Evolutionary conservation across 352 stramenopile species (phyloP).

Genomic region (Pythium vanterpoolii): DNA sequence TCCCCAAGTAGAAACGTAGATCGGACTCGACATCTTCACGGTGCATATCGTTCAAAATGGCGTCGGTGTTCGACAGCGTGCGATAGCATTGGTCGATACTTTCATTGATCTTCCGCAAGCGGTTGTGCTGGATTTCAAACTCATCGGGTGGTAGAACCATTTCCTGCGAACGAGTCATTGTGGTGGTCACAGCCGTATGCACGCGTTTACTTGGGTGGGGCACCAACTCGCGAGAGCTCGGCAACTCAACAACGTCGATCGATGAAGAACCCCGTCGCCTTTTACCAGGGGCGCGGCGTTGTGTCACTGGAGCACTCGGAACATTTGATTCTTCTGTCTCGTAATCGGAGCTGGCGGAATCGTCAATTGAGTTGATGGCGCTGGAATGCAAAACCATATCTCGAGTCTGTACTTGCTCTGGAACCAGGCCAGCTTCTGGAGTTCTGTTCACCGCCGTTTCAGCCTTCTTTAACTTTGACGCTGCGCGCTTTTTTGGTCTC

Average conservation of each 20-base stretch:
- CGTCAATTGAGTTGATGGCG: slow-evolving; percentile 27
- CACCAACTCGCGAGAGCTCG: slow-evolving; percentile 39
- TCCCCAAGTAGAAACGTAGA: slow-evolving; percentile 65
- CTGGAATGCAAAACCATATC: slow-evolving; percentile 28
- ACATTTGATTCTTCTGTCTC: slow-evolving; percentile 16
- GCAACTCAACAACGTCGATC: slow-evolving; percentile 43
- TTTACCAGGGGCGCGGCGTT: slow-evolving; percentile 24
- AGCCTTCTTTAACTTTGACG: neutral
- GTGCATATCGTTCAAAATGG: slow-evolving; percentile 47
- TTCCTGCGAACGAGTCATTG: slow-evolving; percentile 36
- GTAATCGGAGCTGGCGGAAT: slow-evolving; percentile 31
- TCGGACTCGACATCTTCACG: slow-evolving; percentile 59
- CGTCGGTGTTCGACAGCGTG: slow-evolving; percentile 40
- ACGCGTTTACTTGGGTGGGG: slow-evolving; percentile 42
- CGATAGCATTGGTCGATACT: slow-evolving; percentile 63
- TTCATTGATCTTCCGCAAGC: slow-evolving; percentile 65
- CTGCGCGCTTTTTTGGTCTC: slow-evolving; percentile 2
- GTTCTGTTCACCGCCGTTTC: neutral
- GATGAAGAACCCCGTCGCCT: slow-evolving; percentile 28
- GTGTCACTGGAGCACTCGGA: neutral
- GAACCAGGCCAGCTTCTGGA: neutral
- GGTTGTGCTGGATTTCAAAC: slow-evolving; percentile 60
- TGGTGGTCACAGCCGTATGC: slow-evolving; percentile 44
- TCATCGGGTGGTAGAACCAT: slow-evolving; percentile 54
- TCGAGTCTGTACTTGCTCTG: slow-evolving; percentile 10